Evolutionary conservation across 2,329 filamentous ascomycete genomes (phyloP).

Genomic region (Neoascochyta sp.): DNA sequence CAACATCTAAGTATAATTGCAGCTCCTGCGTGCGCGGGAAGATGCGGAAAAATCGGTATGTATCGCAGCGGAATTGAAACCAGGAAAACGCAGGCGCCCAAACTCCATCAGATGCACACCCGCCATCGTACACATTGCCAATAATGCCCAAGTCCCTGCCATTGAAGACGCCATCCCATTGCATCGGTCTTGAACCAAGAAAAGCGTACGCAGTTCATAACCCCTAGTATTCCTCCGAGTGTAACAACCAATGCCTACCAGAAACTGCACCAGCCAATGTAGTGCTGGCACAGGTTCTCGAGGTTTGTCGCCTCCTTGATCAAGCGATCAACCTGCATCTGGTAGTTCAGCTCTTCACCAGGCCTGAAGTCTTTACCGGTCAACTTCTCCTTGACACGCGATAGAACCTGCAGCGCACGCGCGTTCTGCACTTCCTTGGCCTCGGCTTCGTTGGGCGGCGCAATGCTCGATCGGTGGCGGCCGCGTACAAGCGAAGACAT

Average conservation of each 20-base stretch:
- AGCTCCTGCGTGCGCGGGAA: too few species aligned
- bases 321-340: constrained; percentile 88
- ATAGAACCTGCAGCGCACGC: constrained; percentile 83
- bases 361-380: constrained; percentile 90
- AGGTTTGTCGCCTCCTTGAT: constrained; percentile 93
- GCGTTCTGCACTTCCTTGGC: constrained; percentile 83
- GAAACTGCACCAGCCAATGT: constrained; percentile 98
- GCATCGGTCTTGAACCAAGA: too few species aligned
- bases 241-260: constrained; percentile 60
- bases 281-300: constrained; percentile 97
- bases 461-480: constrained; percentile 36
- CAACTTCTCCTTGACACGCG: constrained; percentile 90
- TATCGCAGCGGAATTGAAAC: too few species aligned
- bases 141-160: too few species aligned
- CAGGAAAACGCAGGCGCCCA: too few species aligned
- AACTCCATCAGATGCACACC: too few species aligned
- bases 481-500: constrained; percentile 33
- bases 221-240: too few species aligned
- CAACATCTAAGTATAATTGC: too few species aligned
- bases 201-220: too few species aligned
- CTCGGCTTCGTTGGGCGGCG: constrained; percentile 41
- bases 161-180: too few species aligned
- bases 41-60: too few species aligned
- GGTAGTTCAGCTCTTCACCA: constrained; percentile 71
- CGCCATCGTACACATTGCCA: too few species aligned